Evolutionary conservation across 148 eudicot species (phyloP).

Genomic region (Fagopyrum tataricum): DNA sequence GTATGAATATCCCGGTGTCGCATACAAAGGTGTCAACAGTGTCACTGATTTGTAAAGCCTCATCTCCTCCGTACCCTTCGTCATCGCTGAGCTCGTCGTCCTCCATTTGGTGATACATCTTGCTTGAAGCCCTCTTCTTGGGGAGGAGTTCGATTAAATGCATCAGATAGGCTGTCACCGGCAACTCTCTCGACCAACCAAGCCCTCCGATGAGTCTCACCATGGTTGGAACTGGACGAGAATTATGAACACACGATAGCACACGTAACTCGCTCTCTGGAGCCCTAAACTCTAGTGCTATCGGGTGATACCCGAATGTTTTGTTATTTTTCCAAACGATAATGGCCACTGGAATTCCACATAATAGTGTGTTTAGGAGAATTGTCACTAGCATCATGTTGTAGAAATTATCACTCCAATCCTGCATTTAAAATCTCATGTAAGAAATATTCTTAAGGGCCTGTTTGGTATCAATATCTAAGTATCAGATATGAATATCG

Average conservation of each 20-base stretch:
- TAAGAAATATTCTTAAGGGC: too few species aligned
- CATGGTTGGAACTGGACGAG: constrained; percentile 74
- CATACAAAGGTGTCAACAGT: constrained; percentile 47
- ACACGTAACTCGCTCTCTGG: constrained; percentile 68
- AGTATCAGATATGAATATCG: too few species aligned
- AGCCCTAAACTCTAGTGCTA: constrained; percentile 49
- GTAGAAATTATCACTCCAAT: constrained; percentile 32
- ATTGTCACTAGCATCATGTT: constrained; percentile 47
- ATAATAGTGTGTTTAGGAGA: constrained; percentile 51
- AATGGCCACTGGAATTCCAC: constrained; percentile 48
- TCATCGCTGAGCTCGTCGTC: constrained; percentile 89
- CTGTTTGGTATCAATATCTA: too few species aligned
- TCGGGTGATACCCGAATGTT: constrained; percentile 44
- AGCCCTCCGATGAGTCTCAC: constrained; percentile 58
- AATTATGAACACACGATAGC: constrained; percentile 71
- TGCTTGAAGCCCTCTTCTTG: constrained; percentile 31
- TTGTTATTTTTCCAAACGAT: constrained; percentile 42
- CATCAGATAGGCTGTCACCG: constrained; percentile 65
- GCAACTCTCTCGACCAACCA: constrained; percentile 52
- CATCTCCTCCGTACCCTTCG: constrained; percentile 74
- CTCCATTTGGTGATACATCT: constrained; percentile 72
- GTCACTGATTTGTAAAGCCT: constrained; percentile 71
- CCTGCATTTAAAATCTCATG: too few species aligned
- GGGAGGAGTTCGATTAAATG: constrained; percentile 84
- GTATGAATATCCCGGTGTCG: constrained; percentile 56